A percentile compares a stretch with the other conserved stretches of the same genome.
These are phyloP conservation scores for Zygnema cylindricum DNA, from an alignment of 139 green algal species.

Conservation along the genomic window DNA sequence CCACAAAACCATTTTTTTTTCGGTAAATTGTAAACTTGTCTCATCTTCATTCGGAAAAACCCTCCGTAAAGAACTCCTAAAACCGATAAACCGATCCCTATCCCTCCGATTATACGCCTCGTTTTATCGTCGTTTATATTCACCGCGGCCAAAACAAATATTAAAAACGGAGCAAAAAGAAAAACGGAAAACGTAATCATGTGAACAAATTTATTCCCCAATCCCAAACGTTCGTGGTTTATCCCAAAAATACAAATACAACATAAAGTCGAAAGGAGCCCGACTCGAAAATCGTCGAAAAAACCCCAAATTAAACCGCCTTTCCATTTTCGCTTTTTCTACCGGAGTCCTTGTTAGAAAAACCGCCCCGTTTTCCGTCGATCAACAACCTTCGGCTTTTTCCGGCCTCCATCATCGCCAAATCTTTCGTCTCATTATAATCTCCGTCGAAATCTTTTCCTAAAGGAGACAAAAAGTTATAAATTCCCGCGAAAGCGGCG, in stretches of 20 bases:
- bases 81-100: slow-evolving; percentile 11
- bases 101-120: not conserved
- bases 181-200: slow-evolving; percentile 39
- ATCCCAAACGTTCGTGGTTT: slow-evolving; percentile 43
- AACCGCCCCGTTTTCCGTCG: not conserved
- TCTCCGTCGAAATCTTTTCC: not conserved
- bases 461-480: slow-evolving; percentile 40
- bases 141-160: slow-evolving; percentile 30
- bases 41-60: slow-evolving; percentile 39
- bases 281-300: not conserved
- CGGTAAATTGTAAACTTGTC: slow-evolving; percentile 17
- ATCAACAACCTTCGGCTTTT: not conserved
- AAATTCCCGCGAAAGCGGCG: slow-evolving; percentile 5
- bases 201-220: slow-evolving; percentile 47
- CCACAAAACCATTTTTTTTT: not conserved
- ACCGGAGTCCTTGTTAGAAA: not conserved
- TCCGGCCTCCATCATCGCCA: not conserved
- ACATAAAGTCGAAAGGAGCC: slow-evolving; percentile 15
- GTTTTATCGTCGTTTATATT: not conserved
- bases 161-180: slow-evolving; percentile 20
- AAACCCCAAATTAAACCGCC: slow-evolving; percentile 21
- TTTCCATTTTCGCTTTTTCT: slow-evolving; percentile 32
- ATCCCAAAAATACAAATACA: slow-evolving; percentile 43
- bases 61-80: slow-evolving; percentile 39
- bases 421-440: not conserved